Conservation (phyloP, 75 land plant species). For the Isoetes taiwanensis region DNA sequence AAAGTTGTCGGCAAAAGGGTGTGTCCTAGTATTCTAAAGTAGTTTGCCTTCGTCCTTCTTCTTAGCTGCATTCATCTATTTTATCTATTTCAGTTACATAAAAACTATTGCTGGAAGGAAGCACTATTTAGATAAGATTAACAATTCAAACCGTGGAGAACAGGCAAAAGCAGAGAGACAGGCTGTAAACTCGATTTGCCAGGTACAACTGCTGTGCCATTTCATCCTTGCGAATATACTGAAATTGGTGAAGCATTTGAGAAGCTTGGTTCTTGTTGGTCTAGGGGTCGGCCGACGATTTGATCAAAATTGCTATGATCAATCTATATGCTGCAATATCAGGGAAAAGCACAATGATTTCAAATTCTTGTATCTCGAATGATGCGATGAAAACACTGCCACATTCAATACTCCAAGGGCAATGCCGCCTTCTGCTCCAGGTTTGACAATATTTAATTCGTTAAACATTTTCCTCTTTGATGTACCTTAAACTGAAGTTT, state of each 20-base stretch:
- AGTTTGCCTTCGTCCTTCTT: not conserved
- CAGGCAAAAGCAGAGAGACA: slow-evolving; percentile 95
- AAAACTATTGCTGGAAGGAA: slow-evolving; percentile 81
- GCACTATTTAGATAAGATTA: slow-evolving; percentile 78
- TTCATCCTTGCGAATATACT: too few relatives aligned
- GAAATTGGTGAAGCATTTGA: too few relatives aligned
- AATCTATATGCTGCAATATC: slow-evolving; percentile 41
- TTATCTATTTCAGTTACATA: slow-evolving; percentile 37
- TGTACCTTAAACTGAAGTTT: too few relatives aligned
- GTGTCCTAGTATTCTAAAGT: too few relatives aligned
- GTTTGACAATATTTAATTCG: not conserved
- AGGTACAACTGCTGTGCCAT: slow-evolving; percentile 31
- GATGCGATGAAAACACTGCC: too few relatives aligned
- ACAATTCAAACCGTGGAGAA: slow-evolving; percentile 52
- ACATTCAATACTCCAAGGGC: not conserved
- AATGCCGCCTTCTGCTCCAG: slow-evolving; percentile 5
- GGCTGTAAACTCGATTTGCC: slow-evolving; percentile 97
- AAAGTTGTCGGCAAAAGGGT: slow-evolving; percentile 61
- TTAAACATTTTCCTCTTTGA: too few relatives aligned
- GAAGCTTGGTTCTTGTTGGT: slow-evolving; percentile 4
- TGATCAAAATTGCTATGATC: slow-evolving; percentile 92
- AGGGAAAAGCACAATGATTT: slow-evolving; percentile 1
- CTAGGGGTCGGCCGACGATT: slow-evolving; percentile 97
- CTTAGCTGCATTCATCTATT: not conserved
- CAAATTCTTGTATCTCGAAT: not conserved